Base-by-base conservation (phyloP, 1,284 basidiomycete species). In the Golubevia pallescens region DNA sequence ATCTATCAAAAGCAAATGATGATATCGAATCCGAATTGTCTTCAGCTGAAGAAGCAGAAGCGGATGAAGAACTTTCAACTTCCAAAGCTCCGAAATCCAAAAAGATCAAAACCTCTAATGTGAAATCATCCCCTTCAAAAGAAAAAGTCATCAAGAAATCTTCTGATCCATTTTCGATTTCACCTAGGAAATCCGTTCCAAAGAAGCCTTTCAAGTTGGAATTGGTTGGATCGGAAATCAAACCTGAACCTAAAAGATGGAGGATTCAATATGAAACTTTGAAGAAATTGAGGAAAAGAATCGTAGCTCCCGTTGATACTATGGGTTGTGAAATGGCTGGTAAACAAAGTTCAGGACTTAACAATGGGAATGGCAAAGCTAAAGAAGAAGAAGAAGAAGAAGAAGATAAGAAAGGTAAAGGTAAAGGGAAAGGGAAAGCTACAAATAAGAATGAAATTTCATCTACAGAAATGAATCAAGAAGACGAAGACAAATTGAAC, bases 311-410 rank as follows among this genome's bases (percentile, higher is more conserved):
- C 1, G 83, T 85, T n/a, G 83, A 85, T 54, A 82, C 80, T 10
- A 80, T 85, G 78, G 83, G 83, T 0, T 85, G 83, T 63, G 81
- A 82, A 57, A 78, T 82, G 63, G 78, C 79, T 54, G 81, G 80
- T 0, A 62, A 70, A 0, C 65, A 71, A 4, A 70, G 73, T 51
- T 63, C 73, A 6, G 63, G 80, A 1, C 80, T 75, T 19, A 80
- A 84, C 56, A 34, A 60, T 3, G 63, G 60, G 48, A 65, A 74
- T 2, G 70, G 63, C n/a, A 42, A 28, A 4, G n/a, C n/a, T n/a
- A 20, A 60, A 8, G 80, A 82, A n/a, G 60, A 61, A 60, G 61
- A 66, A 1, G 55, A 68, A 1, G 68, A 77, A 28, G 77, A 75
- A 0, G 54, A 60, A 3, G 71, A 60, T 3, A 10, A 5, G 5